Percentiles rank a stretch among this genome's conserved stretches.
phyloP scores from a whole-genome alignment of 2,329 filamentous ascomycete genomes.

The Exophiala sp. region DNA sequence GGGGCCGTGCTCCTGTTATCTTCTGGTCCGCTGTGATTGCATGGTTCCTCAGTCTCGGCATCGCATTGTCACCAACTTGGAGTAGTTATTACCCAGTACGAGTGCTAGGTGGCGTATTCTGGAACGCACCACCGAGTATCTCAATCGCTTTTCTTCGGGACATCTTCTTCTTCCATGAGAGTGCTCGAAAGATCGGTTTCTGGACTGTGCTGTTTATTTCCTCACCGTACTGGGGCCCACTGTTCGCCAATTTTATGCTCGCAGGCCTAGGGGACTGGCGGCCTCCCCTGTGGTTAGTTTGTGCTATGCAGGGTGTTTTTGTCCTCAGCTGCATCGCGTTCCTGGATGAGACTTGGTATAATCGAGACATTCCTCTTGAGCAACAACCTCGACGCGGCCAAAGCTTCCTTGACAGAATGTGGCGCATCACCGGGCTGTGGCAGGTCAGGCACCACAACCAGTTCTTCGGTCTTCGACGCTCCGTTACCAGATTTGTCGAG shows the following conservation, averaged over 20 bases:
- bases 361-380: constrained; percentile 27
- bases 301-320: constrained; percentile 27
- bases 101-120: constrained; percentile 43
- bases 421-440: constrained; percentile 30
- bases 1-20: constrained; percentile 43
- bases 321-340: constrained; percentile 32
- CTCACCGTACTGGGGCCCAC: constrained; percentile 25
- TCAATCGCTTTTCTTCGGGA: constrained; percentile 43
- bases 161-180: constrained; percentile 41
- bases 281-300: constrained; percentile 34
- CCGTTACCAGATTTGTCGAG: constrained; percentile 33
- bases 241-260: constrained; percentile 35
- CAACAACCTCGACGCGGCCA: constrained; percentile 24
- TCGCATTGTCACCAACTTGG: constrained; percentile 34
- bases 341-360: constrained; percentile 38
- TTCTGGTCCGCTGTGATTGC: constrained; percentile 36
- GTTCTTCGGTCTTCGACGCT: constrained; percentile 32
- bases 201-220: constrained; percentile 36
- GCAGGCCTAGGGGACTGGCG: constrained; percentile 32
- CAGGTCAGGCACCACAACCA: constrained; percentile 18
- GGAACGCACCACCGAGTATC: constrained; percentile 37
- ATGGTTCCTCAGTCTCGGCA: constrained; percentile 36
- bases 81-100: constrained; percentile 40
- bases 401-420: constrained; percentile 20
- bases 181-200: constrained; percentile 39